phyloP scores from a whole-genome alignment of 2,329 filamentous ascomycete genomes.

The Microascus cirrosus region DNA sequence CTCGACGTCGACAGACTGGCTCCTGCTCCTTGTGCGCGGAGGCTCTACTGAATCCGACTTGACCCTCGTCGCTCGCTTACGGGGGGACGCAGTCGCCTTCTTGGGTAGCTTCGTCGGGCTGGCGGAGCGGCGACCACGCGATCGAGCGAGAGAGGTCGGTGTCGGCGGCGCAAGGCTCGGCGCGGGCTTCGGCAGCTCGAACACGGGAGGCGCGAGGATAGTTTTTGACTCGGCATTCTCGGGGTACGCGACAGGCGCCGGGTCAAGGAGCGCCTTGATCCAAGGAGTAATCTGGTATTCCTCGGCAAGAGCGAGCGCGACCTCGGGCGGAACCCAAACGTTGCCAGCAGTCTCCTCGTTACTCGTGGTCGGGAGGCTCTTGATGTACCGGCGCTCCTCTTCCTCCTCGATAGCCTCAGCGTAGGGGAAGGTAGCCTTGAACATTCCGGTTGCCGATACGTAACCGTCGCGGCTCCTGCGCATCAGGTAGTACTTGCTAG shows the following conservation, averaged over 20 bases:
- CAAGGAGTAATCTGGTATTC: constrained; percentile 81
- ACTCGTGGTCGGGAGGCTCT: constrained; percentile 69
- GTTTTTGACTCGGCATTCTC: constrained; percentile 51
- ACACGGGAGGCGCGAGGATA: constrained; percentile 74
- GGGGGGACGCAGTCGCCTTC: constrained; percentile 37
- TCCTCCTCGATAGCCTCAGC: constrained; percentile 63
- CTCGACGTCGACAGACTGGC: constrained; percentile 4
- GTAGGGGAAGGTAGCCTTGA: constrained; percentile 80
- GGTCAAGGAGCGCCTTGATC: constrained; percentile 87
- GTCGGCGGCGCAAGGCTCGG: constrained; percentile 37
- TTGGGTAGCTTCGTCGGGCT: constrained; percentile 42
- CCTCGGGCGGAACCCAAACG: constrained; percentile 80
- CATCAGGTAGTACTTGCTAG: constrained; percentile 96
- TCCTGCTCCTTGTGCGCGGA: constrained; percentile 3
- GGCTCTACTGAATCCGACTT: constrained; percentile 3
- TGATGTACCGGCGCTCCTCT: constrained; percentile 71
- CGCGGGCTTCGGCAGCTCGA: constrained; percentile 41
- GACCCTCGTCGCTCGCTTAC: constrained; percentile 33
- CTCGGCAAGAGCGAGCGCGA: constrained; percentile 70
- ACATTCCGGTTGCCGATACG: constrained; percentile 82
- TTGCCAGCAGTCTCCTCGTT: constrained; percentile 91
- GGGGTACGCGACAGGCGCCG: constrained; percentile 58
- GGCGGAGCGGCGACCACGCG: constrained; percentile 43
- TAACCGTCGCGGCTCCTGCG: constrained; percentile 76
- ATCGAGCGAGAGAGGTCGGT: constrained; percentile 29